phyloP scores from a whole-genome alignment of 2,329 filamentous ascomycete species.

The Fusarium temperatum region DNA sequence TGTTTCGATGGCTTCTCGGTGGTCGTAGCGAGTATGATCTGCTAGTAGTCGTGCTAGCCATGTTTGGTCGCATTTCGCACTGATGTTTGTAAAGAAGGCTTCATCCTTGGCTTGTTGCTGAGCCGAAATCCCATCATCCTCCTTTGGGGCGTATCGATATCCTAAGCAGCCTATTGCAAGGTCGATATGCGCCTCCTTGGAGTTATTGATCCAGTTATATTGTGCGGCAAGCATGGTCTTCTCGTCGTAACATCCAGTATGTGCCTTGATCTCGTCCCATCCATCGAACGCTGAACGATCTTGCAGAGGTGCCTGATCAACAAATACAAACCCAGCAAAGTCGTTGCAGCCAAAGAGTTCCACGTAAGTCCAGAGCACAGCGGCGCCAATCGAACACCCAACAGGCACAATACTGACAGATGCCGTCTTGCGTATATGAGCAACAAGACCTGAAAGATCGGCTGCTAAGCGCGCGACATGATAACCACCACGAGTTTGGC shows the following conservation, averaged over 20 bases:
- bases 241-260: conserved; percentile 40
- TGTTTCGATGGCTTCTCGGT: conserved; percentile 38
- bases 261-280: conserved; percentile 37
- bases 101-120: conserved; percentile 38
- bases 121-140: conserved; percentile 30
- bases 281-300: conserved; percentile 37
- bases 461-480: conserved; percentile 40
- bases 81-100: conserved; percentile 40
- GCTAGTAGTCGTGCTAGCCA: conserved; percentile 41
- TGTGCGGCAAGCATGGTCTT: conserved; percentile 38
- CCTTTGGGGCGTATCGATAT: conserved; percentile 36
- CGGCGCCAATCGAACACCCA: conserved; percentile 42
- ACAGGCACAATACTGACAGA: conserved; percentile 36
- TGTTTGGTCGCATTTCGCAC: conserved; percentile 37
- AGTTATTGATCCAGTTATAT: conserved; percentile 37
- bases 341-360: conserved; percentile 39
- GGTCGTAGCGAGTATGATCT: conserved; percentile 42
- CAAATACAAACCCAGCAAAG: conserved; percentile 42
- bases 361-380: conserved; percentile 42
- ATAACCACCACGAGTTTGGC: conserved; percentile 36
- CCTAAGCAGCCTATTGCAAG: conserved; percentile 39
- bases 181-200: conserved; percentile 34
- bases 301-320: conserved; percentile 42
- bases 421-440: conserved; percentile 31
- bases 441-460: conserved; percentile 34